Conservation (phyloP, 1,284 basidiomycete genomes). For the Ceraceosorus guamensis region DNA sequence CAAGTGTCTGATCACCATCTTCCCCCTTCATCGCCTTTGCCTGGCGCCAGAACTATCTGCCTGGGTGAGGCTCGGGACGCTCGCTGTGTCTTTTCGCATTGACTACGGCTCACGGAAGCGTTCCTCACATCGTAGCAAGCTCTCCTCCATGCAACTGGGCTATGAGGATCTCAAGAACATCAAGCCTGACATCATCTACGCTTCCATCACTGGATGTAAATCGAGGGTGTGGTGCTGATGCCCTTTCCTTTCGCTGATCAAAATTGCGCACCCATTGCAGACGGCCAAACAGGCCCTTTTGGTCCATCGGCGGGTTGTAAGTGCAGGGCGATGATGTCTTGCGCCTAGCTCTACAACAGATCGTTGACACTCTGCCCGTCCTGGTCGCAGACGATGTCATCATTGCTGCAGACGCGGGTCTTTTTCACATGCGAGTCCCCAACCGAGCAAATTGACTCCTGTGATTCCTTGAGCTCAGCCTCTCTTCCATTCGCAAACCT, state of each 20-base stretch:
- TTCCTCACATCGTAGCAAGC: constrained; percentile 56
- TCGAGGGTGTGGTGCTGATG: neutral
- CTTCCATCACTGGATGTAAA: constrained; percentile 72
- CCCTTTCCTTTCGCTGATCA: neutral
- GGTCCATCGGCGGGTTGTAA: constrained; percentile 5
- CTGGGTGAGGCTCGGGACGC: too few species aligned
- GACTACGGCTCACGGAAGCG: constrained; percentile 14
- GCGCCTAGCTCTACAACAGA: neutral
- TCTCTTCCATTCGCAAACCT: neutral
- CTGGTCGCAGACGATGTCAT: constrained; percentile 31
- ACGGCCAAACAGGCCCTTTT: constrained; percentile 59
- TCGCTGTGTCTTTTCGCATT: neutral
- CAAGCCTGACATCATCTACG: constrained; percentile 77
- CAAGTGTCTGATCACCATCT: too few species aligned
- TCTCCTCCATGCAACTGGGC: constrained; percentile 73
- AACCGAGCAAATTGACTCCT: constrained; percentile 1
- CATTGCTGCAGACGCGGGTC: constrained; percentile 40
- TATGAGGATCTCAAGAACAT: constrained; percentile 73
- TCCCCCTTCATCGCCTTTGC: too few species aligned
- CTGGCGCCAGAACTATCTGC: constrained; percentile 38
- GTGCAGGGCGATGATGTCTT: neutral
- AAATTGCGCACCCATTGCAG: constrained; percentile 69
- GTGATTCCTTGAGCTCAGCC: neutral
- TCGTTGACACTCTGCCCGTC: too few species aligned
- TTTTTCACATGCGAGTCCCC: constrained; percentile 48